Conservation (phyloP, 169 alveolate species). For the Plasmodium ovale region DNA sequence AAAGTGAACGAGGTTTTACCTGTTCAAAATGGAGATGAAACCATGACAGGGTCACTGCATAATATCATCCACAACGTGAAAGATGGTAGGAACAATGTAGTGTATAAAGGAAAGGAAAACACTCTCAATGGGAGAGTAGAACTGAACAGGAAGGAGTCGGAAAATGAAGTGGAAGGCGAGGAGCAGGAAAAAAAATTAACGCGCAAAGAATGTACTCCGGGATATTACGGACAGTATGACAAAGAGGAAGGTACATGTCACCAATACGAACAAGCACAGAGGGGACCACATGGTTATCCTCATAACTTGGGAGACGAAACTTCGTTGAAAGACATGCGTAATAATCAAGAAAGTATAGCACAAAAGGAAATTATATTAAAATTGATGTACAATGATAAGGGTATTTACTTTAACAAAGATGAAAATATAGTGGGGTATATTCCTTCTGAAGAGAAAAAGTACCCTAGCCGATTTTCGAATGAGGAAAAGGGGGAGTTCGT, state of each 20-base stretch:
- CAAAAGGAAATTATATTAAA: conserved; percentile 63
- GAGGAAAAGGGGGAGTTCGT: no score
- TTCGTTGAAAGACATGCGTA: no score
- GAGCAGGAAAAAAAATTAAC: conserved; percentile 4
- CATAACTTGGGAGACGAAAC: no score
- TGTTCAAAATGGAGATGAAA: neutral
- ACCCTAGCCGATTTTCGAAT: neutral
- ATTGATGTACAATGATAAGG: conserved; percentile 63
- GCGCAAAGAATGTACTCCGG: no score
- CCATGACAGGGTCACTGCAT: neutral
- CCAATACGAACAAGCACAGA: no score
- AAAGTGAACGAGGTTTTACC: neutral
- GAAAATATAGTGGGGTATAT: neutral
- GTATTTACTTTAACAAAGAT: conserved; percentile 58
- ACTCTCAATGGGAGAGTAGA: no score
- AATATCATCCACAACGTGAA: conserved; percentile 14
- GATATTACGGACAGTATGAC: no score
- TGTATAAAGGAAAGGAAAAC: conserved; percentile 12
- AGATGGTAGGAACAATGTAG: neutral
- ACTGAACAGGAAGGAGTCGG: neutral
- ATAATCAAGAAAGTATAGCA: no score
- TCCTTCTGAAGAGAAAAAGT: neutral
- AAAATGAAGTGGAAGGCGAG: neutral
- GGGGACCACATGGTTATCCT: no score
- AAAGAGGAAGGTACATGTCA: no score